These are phyloP conservation scores for Leucocoprinus leucothites DNA, from an alignment of 768 basidiomycete genomes.

Conservation along the genomic window DNA sequence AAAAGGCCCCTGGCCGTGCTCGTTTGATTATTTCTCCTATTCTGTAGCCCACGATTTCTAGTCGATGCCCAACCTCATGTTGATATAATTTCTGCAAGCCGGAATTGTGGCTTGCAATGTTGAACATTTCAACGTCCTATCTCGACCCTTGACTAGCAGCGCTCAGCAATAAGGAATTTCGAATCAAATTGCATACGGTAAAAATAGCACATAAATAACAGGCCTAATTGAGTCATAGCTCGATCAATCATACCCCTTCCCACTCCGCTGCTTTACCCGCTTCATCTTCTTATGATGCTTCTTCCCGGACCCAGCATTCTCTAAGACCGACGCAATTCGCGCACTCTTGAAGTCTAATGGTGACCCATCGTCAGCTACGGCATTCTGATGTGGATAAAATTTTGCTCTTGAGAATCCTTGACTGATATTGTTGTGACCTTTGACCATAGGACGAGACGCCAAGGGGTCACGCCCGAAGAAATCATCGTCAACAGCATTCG, in stretches of 20 bases:
- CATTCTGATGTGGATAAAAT: constrained; percentile 82
- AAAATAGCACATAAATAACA: too few species aligned
- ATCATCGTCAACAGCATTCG: constrained; percentile 69
- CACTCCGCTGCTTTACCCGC: constrained; percentile 85
- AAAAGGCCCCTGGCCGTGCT: too few species aligned
- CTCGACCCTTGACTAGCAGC: too few species aligned
- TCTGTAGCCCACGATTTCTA: too few species aligned
- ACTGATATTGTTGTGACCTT: constrained; percentile 53
- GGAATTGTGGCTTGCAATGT: too few species aligned
- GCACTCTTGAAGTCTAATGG: constrained; percentile 42
- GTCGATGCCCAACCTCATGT: too few species aligned
- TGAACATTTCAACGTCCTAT: too few species aligned
- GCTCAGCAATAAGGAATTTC: too few species aligned
- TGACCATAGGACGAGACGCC: constrained; percentile 60
- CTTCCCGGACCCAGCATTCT: constrained; percentile 52
- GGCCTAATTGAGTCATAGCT: background rate
- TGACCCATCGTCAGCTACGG: constrained; percentile 77
- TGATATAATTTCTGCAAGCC: too few species aligned
- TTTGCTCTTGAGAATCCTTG: constrained; percentile 60
- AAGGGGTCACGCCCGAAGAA: constrained; percentile 70
- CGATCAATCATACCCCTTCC: constrained; percentile 86
- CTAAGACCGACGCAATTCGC: constrained; percentile 39
- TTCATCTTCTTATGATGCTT: constrained; percentile 85
- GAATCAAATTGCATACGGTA: too few species aligned
- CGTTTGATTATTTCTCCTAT: too few species aligned